Percentiles rank a stretch among this genome's conserved stretches.
These are phyloP conservation scores for Triticum dicoccoides DNA, from an alignment of 176 grass and related monocot genomes.

Conservation along the genomic window DNA sequence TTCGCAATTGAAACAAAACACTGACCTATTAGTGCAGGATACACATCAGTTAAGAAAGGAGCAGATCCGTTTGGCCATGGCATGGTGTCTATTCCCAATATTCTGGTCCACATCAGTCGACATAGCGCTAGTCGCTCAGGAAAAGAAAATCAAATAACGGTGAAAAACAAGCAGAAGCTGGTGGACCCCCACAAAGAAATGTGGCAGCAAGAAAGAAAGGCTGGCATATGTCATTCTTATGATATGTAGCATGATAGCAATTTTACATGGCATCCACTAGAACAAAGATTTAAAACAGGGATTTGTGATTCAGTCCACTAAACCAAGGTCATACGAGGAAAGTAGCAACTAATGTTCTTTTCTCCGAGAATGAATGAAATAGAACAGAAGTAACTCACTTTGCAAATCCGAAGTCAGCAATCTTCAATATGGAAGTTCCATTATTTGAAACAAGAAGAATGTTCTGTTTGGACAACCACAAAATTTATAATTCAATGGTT, in stretches of 20 bases:
- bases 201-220: not conserved
- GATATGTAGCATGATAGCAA: not conserved
- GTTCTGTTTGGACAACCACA: constrained; percentile 61
- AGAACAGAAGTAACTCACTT: constrained; percentile 62
- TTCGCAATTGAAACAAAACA: not conserved
- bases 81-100: not conserved
- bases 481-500: constrained; percentile 34
- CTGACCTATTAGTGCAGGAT: not conserved
- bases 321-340: not conserved
- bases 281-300: constrained; percentile 13
- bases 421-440: constrained; percentile 81
- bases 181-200: constrained; percentile 1
- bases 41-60: constrained; percentile 16
- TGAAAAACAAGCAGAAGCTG: constrained; percentile 15
- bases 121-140: not conserved
- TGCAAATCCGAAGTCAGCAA: constrained; percentile 98
- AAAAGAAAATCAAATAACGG: constrained; percentile 21
- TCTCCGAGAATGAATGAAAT: constrained; percentile 8
- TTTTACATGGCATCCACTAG: not conserved
- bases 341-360: constrained; percentile 13
- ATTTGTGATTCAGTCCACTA: constrained; percentile 11
- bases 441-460: constrained; percentile 80
- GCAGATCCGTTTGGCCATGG: not conserved
- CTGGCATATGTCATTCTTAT: not conserved
- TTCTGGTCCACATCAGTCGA: not conserved